A percentile compares a stretch with the other conserved stretches of the same genome.
phyloP scores from a whole-genome alignment of 148 eudicot species.

The Vaccinium macrocarpon region DNA sequence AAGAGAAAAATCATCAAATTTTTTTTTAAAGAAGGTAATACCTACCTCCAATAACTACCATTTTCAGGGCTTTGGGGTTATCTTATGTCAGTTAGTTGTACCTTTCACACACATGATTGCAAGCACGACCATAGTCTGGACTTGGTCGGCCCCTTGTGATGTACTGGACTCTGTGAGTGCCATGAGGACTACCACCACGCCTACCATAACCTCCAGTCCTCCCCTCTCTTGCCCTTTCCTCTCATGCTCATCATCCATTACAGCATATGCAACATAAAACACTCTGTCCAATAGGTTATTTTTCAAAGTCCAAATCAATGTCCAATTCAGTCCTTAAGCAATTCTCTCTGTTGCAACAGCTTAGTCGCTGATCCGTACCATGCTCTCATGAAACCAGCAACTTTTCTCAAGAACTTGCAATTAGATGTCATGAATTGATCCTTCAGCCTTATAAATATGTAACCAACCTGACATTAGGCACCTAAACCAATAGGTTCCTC shows the following conservation, averaged over 20 bases:
- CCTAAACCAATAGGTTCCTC: not conserved
- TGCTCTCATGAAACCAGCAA: not conserved
- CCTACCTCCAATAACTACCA: conserved; percentile 57
- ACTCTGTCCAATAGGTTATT: not conserved
- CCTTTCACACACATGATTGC: conserved; percentile 54
- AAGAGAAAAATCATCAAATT: not conserved
- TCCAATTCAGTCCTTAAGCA: not conserved
- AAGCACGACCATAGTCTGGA: conserved; percentile 67
- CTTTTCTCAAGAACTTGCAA: not conserved
- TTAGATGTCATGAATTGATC: not conserved
- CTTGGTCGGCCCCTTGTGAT: conserved; percentile 58
- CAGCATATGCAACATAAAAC: not conserved
- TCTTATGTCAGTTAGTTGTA: conserved; percentile 53
- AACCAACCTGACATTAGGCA: not conserved
- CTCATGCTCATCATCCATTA: not conserved
- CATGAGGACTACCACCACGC: not conserved
- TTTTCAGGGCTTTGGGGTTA: conserved; percentile 54
- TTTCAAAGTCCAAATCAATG: not conserved
- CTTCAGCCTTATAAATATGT: not conserved
- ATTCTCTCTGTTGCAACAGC: not conserved
- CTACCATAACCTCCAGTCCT: not conserved
- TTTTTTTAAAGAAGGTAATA: not conserved
- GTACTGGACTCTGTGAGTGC: conserved; percentile 66
- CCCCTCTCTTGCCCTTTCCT: not conserved
- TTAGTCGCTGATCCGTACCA: not conserved